Evolutionary conservation across 1,284 basidiomycete species (phyloP).

Genomic region (Moesziomyces aphidis): DNA sequence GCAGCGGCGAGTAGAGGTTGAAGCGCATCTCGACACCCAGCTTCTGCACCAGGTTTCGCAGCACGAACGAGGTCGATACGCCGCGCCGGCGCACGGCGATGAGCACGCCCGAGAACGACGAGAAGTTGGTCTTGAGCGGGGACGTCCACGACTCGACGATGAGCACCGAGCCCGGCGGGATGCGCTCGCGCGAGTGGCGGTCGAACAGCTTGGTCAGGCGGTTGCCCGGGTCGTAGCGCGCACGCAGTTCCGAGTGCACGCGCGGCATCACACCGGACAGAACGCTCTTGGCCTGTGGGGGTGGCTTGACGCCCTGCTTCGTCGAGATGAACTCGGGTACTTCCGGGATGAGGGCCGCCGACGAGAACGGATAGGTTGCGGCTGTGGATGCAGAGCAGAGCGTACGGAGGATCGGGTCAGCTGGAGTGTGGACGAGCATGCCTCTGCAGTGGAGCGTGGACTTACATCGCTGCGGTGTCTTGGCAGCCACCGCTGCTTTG

Average conservation of each 20-base stretch:
- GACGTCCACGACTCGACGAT: conserved; percentile 64
- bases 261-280: conserved; percentile 57
- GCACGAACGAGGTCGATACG: conserved; percentile 61
- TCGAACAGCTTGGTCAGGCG: conserved; percentile 62
- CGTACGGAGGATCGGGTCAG: not conserved
- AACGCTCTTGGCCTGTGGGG: conserved; percentile 40
- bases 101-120: conserved; percentile 63
- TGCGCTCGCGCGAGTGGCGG: conserved; percentile 51
- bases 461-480: conserved; percentile 28
- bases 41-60: conserved; percentile 65
- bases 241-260: conserved; percentile 54
- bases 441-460: not conserved
- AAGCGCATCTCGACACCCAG: conserved; percentile 67
- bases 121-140: conserved; percentile 52
- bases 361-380: conserved; percentile 51
- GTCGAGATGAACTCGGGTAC: conserved; percentile 37
- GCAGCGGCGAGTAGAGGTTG: conserved; percentile 62
- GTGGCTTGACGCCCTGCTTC: conserved; percentile 37
- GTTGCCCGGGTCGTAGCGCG: conserved; percentile 57
- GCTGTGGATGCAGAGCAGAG: conserved; percentile 11
- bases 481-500: conserved; percentile 7
- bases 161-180: conserved; percentile 64
- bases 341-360: conserved; percentile 44
- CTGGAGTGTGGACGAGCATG: not conserved
- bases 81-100: conserved; percentile 63